Base-by-base conservation (phyloP, 2,329 filamentous ascomycete species). In the Chaetothyriales sp. region DNA sequence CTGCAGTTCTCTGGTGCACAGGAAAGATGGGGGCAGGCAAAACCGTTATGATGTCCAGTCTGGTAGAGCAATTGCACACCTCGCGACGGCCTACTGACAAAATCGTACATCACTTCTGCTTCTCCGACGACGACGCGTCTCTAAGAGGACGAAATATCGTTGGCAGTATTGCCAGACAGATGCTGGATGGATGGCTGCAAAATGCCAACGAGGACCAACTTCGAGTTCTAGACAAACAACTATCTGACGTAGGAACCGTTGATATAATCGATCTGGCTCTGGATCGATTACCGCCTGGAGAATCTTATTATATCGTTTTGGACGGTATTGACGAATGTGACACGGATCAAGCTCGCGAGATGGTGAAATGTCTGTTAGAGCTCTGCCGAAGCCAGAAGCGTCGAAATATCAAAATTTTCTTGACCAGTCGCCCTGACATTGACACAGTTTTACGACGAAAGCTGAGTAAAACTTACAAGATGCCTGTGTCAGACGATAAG, bases 1-100 rank as follows among this genome's bases (percentile, higher is more conserved):
- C 47, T 5, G 48, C 50, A 45, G 7, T 52, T 15, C 37, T 52
- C 20, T 59, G 57, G 57, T 59, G 53, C 46, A 44, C 55, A 29
- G 57, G 57, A 13, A 54, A 37, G 10, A 49, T 59, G 54, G 57
- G 57, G 28, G 29, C 51, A 19, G 58, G 58, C 4, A 60, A 58
- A 48, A 60, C 54, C 20, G 47, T 58, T 18, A 44, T 60, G 4
- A 53, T 56, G 49, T 60, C 56, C 9, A 51, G 52, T 47, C 45
- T 58, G 19, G 51, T 56, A 2, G 19, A 45, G 33, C 47, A 54
- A 15, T 43, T 60, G 13, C 46, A 57, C 46, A 10, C 28, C 4
- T 6, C 43, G 20, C 51, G 51, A 28, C 47, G 52, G 18, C 43
- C 10, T 3, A 44, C 54, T 18, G 48, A 53, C 13, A 20, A 50